These are phyloP conservation scores for Trichosphaerium sp. DNA, from an alignment of 78 protist genomes.

Conservation along the genomic window DNA sequence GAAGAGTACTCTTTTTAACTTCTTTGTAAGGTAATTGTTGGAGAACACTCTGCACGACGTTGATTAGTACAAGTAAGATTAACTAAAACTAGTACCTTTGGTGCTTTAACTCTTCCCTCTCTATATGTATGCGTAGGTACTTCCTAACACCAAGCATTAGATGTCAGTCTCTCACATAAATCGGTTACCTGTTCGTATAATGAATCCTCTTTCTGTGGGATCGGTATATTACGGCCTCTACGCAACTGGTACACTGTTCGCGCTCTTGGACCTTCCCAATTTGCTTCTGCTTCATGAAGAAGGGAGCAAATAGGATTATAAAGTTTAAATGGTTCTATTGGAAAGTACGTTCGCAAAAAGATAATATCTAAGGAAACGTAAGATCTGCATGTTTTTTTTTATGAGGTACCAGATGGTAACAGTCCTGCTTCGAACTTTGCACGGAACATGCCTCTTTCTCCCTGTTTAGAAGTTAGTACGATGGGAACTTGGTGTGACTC, in stretches of 20 bases:
- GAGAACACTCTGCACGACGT: no score
- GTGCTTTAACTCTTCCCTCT: no score
- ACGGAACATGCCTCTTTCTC: slow-evolving; percentile 85
- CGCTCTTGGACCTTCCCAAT: slow-evolving; percentile 26
- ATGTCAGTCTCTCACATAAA: no score
- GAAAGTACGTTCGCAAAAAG: slow-evolving; percentile 88
- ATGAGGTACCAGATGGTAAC: slow-evolving; percentile 35
- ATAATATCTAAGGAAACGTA: slow-evolving; percentile 73
- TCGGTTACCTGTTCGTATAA: slow-evolving; percentile 41
- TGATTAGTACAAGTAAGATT: no score
- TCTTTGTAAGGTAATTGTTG: no score
- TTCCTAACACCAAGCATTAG: no score
- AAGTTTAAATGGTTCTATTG: slow-evolving; percentile 62
- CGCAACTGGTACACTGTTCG: slow-evolving; percentile 73
- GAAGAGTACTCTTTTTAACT: no score
- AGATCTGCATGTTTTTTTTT: no score
- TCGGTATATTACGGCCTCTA: slow-evolving; percentile 26
- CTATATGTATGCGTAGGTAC: no score
- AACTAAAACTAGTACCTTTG: no score
- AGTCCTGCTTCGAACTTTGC: slow-evolving; percentile 97
- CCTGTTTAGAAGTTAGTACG: neutral
- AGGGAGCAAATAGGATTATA: slow-evolving; percentile 89
- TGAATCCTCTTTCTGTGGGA: slow-evolving; percentile 60
- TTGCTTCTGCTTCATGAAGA: slow-evolving; percentile 5
- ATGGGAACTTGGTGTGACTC: no score